Conservation (phyloP, 139 green algal species). For the Chlorella sp. region DNA sequence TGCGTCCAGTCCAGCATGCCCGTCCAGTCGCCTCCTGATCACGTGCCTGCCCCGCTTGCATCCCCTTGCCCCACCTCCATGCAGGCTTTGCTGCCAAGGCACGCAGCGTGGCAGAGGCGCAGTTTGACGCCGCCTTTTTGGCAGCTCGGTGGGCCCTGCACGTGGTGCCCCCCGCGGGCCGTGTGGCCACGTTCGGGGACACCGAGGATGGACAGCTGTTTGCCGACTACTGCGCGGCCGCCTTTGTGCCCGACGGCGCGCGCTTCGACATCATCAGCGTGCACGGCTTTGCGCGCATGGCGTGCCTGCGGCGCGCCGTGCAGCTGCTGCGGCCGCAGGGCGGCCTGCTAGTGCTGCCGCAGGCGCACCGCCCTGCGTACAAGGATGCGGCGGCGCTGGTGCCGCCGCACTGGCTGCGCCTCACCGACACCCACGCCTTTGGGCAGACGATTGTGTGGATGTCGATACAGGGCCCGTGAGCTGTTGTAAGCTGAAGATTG, state of each 20-base stretch:
- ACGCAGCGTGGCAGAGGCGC: neutral
- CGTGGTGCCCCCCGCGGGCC: neutral
- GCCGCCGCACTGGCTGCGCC: slow-evolving; percentile 28
- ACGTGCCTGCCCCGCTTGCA: neutral
- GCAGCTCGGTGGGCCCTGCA: neutral
- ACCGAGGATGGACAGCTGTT: neutral
- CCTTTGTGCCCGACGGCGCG: neutral
- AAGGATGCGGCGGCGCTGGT: neutral
- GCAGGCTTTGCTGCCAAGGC: slow-evolving; percentile 27
- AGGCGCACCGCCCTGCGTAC: slow-evolving; percentile 23
- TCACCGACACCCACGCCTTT: neutral
- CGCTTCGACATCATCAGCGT: slow-evolving; percentile 5
- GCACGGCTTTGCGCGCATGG: slow-evolving; percentile 30
- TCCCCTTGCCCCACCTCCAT: neutral
- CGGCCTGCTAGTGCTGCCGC: slow-evolving; percentile 32
- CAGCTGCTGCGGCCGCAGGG: slow-evolving; percentile 20
- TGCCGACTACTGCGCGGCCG: neutral
- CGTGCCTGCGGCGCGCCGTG: slow-evolving; percentile 27
- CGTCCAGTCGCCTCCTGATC: neutral
- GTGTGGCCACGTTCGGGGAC: neutral
- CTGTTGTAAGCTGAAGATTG: too few relatives aligned
- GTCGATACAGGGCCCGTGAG: neutral
- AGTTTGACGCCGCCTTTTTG: slow-evolving; percentile 12
- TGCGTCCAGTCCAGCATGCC: too few relatives aligned
- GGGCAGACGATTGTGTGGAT: slow-evolving; percentile 28